Conservation (phyloP, 116 monocot genomes). For the Cymodocea nodosa region DNA sequence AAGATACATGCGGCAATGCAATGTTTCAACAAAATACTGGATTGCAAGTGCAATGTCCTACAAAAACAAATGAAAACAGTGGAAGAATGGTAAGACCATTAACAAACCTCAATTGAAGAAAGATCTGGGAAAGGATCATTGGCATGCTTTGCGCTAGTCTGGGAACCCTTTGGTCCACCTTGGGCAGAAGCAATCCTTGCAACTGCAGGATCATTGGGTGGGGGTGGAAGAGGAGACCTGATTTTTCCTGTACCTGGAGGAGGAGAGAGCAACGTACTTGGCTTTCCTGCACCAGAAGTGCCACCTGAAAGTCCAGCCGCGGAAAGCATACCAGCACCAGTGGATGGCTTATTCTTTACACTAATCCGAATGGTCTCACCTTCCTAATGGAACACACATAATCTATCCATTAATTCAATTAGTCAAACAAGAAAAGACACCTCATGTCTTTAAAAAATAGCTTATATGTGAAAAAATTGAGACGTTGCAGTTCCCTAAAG, state of each 20-base stretch:
- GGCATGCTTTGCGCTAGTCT: slow-evolving; percentile 23
- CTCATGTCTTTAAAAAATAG: not conserved
- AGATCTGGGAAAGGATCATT: slow-evolving; percentile 72
- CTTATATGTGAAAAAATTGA: no score
- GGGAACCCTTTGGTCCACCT: slow-evolving; percentile 20
- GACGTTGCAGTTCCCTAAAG: no score
- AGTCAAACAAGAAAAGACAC: not conserved
- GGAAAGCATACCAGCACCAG: slow-evolving; percentile 73
- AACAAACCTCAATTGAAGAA: slow-evolving; percentile 71
- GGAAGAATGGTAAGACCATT: not conserved
- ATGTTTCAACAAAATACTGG: no score
- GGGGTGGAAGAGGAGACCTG: slow-evolving; percentile 78
- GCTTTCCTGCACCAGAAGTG: slow-evolving; percentile 23
- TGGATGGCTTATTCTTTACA: slow-evolving; percentile 80
- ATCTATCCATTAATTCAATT: not conserved
- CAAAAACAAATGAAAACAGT: not conserved
- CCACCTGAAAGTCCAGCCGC: slow-evolving; percentile 56
- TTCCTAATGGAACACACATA: slow-evolving; percentile 31
- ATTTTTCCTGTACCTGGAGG: slow-evolving; percentile 61
- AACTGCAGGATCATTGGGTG: slow-evolving; percentile 86
- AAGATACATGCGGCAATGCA: no score
- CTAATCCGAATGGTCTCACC: slow-evolving; percentile 95
- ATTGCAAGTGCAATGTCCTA: no score
- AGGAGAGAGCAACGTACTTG: slow-evolving; percentile 39
- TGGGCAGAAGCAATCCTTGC: slow-evolving; percentile 39